phyloP scores from a whole-genome alignment of 2,329 filamentous ascomycete genomes.

The Chaetomiaceae sp. region DNA sequence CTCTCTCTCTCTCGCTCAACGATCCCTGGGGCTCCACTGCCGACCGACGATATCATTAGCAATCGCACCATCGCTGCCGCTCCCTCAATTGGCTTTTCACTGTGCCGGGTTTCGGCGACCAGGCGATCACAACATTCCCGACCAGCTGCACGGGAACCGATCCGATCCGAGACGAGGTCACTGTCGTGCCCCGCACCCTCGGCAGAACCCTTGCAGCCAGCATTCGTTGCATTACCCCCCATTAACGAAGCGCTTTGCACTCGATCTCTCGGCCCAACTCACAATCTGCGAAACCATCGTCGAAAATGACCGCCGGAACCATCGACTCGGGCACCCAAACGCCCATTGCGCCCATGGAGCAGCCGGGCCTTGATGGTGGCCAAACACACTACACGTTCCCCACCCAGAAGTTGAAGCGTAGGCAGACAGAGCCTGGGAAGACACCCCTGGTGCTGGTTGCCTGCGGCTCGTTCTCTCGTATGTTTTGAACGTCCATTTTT shows the following conservation, averaged over 20 bases:
- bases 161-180: too few species aligned
- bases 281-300: background rate
- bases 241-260: too few species aligned
- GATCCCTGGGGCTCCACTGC: too few species aligned
- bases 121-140: constrained; percentile 1
- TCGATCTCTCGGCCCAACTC: background rate
- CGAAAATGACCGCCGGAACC: constrained; percentile 12
- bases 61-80: background rate
- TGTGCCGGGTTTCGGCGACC: constrained; percentile 8
- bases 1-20: background rate
- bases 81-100: background rate
- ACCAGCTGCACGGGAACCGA: background rate
- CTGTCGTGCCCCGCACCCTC: constrained; percentile 20
- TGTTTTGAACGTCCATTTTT: background rate
- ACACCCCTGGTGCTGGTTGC: constrained; percentile 35
- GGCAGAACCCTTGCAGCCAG: background rate
- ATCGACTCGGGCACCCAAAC: constrained; percentile 13
- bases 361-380: background rate
- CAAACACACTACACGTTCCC: constrained; percentile 29
- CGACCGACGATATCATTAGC: background rate
- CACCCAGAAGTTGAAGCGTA: constrained; percentile 27
- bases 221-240: constrained; percentile 9
- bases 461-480: constrained; percentile 36
- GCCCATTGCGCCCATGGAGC: constrained; percentile 5
- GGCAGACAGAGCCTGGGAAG: constrained; percentile 27